Evolutionary conservation across 768 basidiomycete species (phyloP), one percentile per base, ranked within the genome.

Genomic region (Boletus speciosus): DNA sequence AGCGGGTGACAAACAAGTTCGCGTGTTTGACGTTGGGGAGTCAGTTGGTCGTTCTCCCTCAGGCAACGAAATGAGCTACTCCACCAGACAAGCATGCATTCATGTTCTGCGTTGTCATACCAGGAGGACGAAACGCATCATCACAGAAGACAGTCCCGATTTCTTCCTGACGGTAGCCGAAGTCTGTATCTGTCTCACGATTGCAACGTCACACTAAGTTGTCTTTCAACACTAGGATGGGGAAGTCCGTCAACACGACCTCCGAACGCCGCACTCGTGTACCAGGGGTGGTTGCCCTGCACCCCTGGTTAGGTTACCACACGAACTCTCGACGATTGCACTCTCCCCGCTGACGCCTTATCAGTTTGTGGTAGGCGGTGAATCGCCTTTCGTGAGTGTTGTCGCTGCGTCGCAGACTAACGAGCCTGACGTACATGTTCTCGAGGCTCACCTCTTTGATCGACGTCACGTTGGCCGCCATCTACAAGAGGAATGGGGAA

Each of bases 231-330:
- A 39, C 56, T 64, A 93, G 86, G 93, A 96, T 70, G 92, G 90
- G 4, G 80, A 85, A 29, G 91, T 94, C 10, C 81, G 93, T 25
- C 92, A 94, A 64, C 93, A 95, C 66, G 93, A 96, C 65, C 71
- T 95, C 41, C 77, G 93, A 48, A 78, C 79, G 10, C 70, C 81
- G 8, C 83, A 95, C 68, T 69, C 69, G n/a, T 96, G 93, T 70
- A 59, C 70, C 29, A 60, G 65, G 15, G 67, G 61, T 47, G 72
- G 68, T 10, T 96, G 93, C 66, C 85, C 91, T 23, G 73, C 84
- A 16, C 86, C 91, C 2, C 74, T 96, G 15, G 78, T 91, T 19
- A 78, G 79, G 57, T 69, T 90, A 37, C 76, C 79, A 47, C 76
- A 84, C 67, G 77, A 85, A 48, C 76, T 94, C 43, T 90, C 84